phyloP scores from a whole-genome alignment of 2,329 filamentous ascomycete species.

The Verticillium klebahnii region DNA sequence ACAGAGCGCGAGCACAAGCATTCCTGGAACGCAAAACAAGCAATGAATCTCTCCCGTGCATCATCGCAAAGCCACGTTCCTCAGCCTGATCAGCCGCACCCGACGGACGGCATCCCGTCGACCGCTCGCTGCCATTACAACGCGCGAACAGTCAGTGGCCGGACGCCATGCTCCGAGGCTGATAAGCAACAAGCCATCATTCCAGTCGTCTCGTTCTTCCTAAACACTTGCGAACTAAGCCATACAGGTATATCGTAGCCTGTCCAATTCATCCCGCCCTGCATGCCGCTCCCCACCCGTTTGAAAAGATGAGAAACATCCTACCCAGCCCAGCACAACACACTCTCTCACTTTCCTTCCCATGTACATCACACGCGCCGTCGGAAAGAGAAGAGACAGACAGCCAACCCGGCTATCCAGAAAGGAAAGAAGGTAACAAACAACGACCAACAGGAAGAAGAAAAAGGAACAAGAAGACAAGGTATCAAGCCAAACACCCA shows the following conservation, averaged over 20 bases:
- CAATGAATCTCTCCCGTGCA: background rate
- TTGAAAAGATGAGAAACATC: background rate
- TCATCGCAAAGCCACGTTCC: background rate
- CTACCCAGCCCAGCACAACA: background rate
- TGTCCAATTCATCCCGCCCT: background rate
- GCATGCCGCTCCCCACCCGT: background rate
- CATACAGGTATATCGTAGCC: background rate
- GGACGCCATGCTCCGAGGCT: background rate
- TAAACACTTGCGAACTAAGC: background rate
- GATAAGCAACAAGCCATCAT: background rate
- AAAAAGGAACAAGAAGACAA: slow-evolving; percentile 1
- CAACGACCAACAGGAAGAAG: background rate
- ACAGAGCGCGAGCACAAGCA: no score
- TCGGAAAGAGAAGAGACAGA: background rate
- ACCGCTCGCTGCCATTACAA: background rate
- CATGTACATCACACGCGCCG: background rate
- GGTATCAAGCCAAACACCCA: slow-evolving; percentile 8
- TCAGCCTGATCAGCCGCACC: background rate
- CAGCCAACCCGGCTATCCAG: background rate
- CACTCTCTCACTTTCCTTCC: background rate
- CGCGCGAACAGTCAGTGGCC: background rate
- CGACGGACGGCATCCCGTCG: background rate
- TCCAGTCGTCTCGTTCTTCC: background rate
- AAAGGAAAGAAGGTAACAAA: background rate
- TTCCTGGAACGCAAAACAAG: background rate